Base-by-base conservation (phyloP, 768 basidiomycete species). In the Russula sp. region DNA sequence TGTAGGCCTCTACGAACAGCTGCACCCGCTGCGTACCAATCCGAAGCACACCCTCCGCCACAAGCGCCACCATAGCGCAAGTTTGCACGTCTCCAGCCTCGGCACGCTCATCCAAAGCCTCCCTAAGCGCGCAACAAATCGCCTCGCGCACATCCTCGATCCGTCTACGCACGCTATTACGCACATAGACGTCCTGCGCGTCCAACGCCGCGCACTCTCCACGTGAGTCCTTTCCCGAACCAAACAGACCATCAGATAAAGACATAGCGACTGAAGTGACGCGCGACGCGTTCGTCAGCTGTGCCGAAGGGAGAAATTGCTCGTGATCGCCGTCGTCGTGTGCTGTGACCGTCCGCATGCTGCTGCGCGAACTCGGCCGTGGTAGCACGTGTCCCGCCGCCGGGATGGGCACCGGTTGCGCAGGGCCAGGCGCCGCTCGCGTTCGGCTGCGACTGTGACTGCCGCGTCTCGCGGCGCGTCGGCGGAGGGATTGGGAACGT, bases 21-120 rank as follows among this genome's bases (percentile, higher is more conserved):
- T 77, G 70, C 28, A 76, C 75, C 51, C 86, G 77, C 52, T 70
- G 71, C 24, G 73, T 71, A 0, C 76, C 72, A n/a, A 90, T 72
- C 42, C 71, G 67, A 49, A 94, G 75, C 70, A 91, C 88, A 50
- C 78, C 69, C 0, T 80, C 77, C 8, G 85, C 88, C 22, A 92
- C 75, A 1, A 89, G 70, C 3, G 83, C 78, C 18, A 93, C 71
- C 79, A 89, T 83, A 1, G 89, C 84, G 73, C 90, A 92, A 79
- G 85, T 89, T 70, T 92, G 91, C 1, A 91, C 77, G 69, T 93
- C 87, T 16, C 91, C 91, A 5, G 49, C 50, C 87, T 92, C 58
- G 5, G 58, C 60, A 13, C 61, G 64, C 16, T 61, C 66, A 49
- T 67, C 68, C 30, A 60, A 24, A 6, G 69, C 69, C 20, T 60